Evolutionary conservation across 116 monocot genomes (phyloP).

Genomic region (Iris pallida): DNA sequence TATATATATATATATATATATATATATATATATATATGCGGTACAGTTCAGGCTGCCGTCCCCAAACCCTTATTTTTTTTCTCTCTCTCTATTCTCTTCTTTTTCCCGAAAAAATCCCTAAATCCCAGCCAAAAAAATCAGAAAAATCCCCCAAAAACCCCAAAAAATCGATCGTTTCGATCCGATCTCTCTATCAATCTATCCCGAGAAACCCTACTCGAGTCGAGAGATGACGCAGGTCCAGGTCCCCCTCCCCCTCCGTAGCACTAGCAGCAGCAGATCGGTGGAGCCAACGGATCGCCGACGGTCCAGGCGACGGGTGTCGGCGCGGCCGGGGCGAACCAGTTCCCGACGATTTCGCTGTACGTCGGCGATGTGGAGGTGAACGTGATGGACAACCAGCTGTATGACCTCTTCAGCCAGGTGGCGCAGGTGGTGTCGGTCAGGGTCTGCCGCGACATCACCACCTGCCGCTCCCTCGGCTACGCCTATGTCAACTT

Average conservation of each 20-base stretch:
- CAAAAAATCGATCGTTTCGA: not conserved
- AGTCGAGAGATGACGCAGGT: constrained; percentile 24
- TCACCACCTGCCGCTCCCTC: constrained; percentile 60
- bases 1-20: too few relatives aligned
- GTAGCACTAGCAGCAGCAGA: not conserved
- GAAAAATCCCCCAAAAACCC: not conserved
- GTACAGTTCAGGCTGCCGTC: constrained; percentile 38
- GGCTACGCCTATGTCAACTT: constrained; percentile 92
- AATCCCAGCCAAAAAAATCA: constrained; percentile 17
- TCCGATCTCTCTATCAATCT: constrained; percentile 4
- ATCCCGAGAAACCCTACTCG: not conserved
- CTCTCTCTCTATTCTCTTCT: not conserved
- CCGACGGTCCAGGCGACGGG: not conserved
- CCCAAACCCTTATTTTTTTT: constrained; percentile 21
- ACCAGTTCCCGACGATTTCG: constrained; percentile 50
- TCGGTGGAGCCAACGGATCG: constrained; percentile 13
- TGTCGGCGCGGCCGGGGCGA: not conserved
- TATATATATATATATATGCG: too few relatives aligned
- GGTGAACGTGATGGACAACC: constrained; percentile 58
- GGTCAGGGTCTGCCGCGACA: constrained; percentile 75
- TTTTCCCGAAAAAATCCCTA: constrained; percentile 10
- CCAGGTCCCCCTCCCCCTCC: constrained; percentile 31
- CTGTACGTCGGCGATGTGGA: constrained; percentile 90
- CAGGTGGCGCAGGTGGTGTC: constrained; percentile 75
- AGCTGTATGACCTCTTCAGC: constrained; percentile 71